Evolutionary conservation across 306 rosid species (phyloP), one percentile per base, ranked within the genome.

Genomic region (Cajanus cajan): DNA sequence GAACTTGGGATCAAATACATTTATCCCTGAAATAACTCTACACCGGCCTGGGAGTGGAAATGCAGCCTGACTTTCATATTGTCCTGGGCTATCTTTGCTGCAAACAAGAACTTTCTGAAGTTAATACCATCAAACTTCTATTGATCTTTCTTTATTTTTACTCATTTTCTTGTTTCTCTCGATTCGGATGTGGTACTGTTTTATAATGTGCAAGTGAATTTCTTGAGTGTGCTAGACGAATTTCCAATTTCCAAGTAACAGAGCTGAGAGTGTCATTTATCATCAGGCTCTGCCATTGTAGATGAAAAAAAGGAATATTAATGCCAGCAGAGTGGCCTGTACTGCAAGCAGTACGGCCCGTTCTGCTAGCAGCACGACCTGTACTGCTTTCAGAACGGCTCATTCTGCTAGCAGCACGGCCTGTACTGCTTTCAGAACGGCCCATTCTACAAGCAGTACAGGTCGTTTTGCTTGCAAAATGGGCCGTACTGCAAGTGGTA

Each of bases 41-140:
- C 94, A 94, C 14, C 92, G 90, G 43, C 98, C 98, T 0, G 98
- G 98, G 33, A 94, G 93, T 0, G 98, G 85, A 82, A 94, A 94
- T 55, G 96, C 82, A 10, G 91, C 78, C 34, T 94, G 96, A 43
- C 94, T 92, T 82, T 94, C 97, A 40, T 94, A 94, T 67, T 94
- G 97, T 69, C 97, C 98, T 0, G 94, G 93, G 74, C 87, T 88
- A 37, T 87, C 91, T 78, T 92, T 88, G 92, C 98, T 94, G 94
- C 89, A 89, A 70, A 71, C 25, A 78, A 71, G 8, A 79, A 71
- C 33, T 69, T 77, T 41, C 66, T 64, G 34, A 52, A 71, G 0
- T 78, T 52, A 82, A 59, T 76, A 71, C 71, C 7, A 39, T 37
- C 43, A 73, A 44, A 34, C 41, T 33, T 57, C 19, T 18, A 18